These are phyloP conservation scores for Plasmodium vinckei DNA, from an alignment of 169 alveolate genomes.

Conservation along the genomic window DNA sequence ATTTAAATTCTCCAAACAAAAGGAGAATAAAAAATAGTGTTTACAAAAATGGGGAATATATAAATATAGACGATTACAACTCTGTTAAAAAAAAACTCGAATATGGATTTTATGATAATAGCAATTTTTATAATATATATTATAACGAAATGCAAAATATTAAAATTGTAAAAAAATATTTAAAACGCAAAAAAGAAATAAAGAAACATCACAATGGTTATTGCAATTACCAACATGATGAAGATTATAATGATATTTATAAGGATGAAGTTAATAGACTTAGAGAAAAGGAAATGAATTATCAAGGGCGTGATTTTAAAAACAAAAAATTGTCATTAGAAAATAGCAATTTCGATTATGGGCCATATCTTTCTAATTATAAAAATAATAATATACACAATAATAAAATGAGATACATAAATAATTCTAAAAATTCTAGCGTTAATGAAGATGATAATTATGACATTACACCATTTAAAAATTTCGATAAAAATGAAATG, in stretches of 20 bases:
- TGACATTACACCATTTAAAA: neutral
- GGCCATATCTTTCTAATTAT: neutral
- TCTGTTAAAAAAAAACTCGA: constrained; percentile 17
- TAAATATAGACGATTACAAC: neutral
- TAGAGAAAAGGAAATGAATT: neutral
- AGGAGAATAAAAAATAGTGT: constrained; percentile 1
- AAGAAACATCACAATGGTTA: neutral
- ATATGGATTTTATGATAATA: constrained; percentile 51
- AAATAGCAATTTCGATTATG: neutral
- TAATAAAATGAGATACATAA: neutral
- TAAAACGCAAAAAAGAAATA: constrained; percentile 2
- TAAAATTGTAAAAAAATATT: neutral
- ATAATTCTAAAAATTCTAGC: neutral
- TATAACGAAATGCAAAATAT: constrained; percentile 49
- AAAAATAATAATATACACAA: neutral
- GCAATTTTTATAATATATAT: constrained; percentile 55
- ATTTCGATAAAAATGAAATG: neutral
- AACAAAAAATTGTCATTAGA: neutral
- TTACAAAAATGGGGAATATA: constrained; percentile 1
- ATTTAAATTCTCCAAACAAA: constrained; percentile 8
- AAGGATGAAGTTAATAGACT: neutral
- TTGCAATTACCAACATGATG: neutral
- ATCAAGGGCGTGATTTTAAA: neutral
- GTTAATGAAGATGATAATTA: neutral
- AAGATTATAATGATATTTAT: neutral